A percentile compares a stretch with the other conserved stretches of the same genome.
Evolutionary conservation across 2,329 filamentous ascomycete species (phyloP).

Genomic region (Colletotrichum kahawae): DNA sequence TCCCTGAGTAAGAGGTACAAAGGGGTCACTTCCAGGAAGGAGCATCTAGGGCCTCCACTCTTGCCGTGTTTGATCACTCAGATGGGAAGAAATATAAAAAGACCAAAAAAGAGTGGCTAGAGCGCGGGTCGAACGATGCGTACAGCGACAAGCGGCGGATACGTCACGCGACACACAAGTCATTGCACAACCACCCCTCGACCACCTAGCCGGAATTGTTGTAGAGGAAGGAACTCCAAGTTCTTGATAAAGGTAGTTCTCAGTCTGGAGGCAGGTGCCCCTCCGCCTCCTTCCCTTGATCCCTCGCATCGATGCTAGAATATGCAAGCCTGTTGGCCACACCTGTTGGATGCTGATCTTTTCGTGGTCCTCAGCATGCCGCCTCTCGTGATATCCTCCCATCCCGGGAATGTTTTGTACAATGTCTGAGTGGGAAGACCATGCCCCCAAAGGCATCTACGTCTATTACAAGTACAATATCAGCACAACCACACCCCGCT

Average conservation of each 20-base stretch:
- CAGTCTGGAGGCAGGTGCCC: background rate
- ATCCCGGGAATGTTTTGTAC: background rate
- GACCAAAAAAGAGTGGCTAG: background rate
- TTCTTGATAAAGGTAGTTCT: background rate
- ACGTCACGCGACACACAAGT: background rate
- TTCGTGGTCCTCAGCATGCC: rapidly evolving
- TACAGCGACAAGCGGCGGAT: background rate
- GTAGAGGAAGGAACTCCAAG: background rate
- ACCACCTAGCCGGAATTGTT: background rate
- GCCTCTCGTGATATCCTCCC: background rate
- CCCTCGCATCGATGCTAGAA: rapidly evolving
- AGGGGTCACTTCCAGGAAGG: background rate
- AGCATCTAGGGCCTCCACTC: background rate
- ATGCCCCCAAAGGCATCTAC: background rate
- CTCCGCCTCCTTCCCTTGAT: background rate
- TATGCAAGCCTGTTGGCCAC: background rate
- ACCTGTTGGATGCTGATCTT: rapidly evolving
- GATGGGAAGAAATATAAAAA: background rate
- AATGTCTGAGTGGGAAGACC: background rate
- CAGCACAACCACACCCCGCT: background rate
- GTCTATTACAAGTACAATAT: background rate
- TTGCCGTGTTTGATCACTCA: rapidly evolving
- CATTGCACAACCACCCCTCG: background rate
- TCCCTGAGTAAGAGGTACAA: background rate
- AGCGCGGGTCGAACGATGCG: background rate